phyloP scores from a whole-genome alignment of 2,329 filamentous ascomycete species.

The Catunica adiposa region DNA sequence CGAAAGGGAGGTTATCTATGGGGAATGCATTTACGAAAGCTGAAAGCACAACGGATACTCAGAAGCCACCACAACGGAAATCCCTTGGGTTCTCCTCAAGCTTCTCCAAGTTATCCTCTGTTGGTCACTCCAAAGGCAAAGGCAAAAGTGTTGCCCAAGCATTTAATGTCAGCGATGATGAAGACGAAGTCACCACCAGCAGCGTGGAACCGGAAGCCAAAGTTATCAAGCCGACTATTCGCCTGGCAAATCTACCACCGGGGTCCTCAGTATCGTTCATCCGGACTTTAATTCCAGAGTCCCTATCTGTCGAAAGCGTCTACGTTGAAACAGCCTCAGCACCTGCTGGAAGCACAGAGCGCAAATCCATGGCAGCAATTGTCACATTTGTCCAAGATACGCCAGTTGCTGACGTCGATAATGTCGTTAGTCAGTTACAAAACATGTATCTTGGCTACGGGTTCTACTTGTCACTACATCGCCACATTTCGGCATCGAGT shows the following conservation, averaged over 20 bases:
- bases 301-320: conserved; percentile 53
- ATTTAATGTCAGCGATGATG: conserved; percentile 53
- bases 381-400: conserved; percentile 69
- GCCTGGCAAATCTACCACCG: conserved; percentile 44
- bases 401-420: conserved; percentile 67
- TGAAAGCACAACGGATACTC: not conserved
- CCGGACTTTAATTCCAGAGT: conserved; percentile 41
- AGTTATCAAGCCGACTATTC: conserved; percentile 45
- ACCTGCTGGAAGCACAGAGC: conserved; percentile 36
- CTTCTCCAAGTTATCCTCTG: not conserved
- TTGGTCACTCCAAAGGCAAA: not conserved
- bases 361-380: conserved; percentile 60
- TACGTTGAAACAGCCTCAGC: conserved; percentile 46
- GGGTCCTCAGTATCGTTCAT: conserved; percentile 42
- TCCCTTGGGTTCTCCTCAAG: not conserved
- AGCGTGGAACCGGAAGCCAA: conserved; percentile 34
- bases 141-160: conserved; percentile 22
- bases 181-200: conserved; percentile 25
- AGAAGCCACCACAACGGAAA: not conserved
- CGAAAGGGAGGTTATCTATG: conserved; percentile 34
- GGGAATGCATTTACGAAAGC: conserved; percentile 22
- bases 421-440: conserved; percentile 59
- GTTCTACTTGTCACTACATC: conserved; percentile 62
- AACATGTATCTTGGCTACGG: conserved; percentile 76
- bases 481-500: conserved; percentile 48